Evolutionary conservation across 345 rosid species (phyloP).

Genomic region (Adansonia digitata): DNA sequence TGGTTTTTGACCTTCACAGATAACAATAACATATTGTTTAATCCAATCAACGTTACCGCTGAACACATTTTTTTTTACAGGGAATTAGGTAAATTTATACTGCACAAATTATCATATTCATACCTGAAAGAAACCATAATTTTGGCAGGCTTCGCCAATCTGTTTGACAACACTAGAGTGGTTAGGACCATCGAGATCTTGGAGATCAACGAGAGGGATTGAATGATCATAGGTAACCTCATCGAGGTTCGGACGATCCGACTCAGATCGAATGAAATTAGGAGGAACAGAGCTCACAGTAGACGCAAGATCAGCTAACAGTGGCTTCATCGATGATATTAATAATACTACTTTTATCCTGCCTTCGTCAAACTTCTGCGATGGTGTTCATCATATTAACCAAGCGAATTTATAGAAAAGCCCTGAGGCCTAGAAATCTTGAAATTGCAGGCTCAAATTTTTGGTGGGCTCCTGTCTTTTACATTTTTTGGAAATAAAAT

Average conservation of each 20-base stretch:
- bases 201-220: constrained; percentile 34
- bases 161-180: constrained; percentile 11
- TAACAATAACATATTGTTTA: not conserved
- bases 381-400: not conserved
- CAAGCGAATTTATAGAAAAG: not conserved
- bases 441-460: not conserved
- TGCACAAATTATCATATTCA: not conserved
- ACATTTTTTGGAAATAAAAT: not conserved
- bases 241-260: constrained; percentile 33
- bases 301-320: constrained; percentile 21
- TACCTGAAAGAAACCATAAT: constrained; percentile 41
- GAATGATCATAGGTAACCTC: constrained; percentile 11
- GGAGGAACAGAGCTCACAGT: constrained; percentile 14
- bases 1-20: constrained; percentile 34
- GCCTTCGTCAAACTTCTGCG: not conserved
- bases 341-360: not conserved
- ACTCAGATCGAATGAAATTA: constrained; percentile 25
- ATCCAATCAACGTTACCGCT: not conserved
- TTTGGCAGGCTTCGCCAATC: constrained; percentile 30
- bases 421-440: not conserved
- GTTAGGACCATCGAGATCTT: constrained; percentile 20
- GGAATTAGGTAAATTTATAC: not conserved
- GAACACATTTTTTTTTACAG: not conserved
- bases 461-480: not conserved
- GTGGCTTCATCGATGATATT: constrained; percentile 10